Conservation (phyloP, 1,284 basidiomycete genomes). For the Ustilago tritici region DNA sequence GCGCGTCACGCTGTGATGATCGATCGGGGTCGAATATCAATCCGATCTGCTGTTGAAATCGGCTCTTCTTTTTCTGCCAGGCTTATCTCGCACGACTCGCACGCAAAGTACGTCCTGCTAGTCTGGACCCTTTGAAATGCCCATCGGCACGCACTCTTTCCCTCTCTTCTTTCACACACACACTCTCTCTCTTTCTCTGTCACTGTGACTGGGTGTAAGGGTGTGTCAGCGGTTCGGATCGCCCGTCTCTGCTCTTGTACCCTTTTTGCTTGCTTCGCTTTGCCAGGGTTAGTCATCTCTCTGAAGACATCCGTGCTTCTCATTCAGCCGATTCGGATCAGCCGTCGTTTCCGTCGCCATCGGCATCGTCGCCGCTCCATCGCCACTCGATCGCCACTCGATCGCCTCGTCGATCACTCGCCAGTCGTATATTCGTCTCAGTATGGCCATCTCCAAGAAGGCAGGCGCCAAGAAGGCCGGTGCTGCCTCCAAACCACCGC, state of each 20-base stretch:
- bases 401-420: background rate
- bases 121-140: background rate
- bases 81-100: constrained; percentile 6
- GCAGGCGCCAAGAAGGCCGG: constrained; percentile 63
- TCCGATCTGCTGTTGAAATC: background rate
- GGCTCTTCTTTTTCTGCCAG: background rate
- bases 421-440: constrained; percentile 6
- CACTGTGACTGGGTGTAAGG: background rate
- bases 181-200: constrained; percentile 1
- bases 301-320: constrained; percentile 3
- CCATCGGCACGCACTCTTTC: background rate
- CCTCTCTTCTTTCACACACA: background rate
- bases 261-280: background rate
- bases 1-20: background rate
- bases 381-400: background rate
- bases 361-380: background rate
- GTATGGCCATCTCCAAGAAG: constrained; percentile 69
- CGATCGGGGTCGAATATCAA: too few species aligned
- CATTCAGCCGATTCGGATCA: constrained; percentile 2
- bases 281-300: background rate
- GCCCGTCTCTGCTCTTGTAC: constrained; percentile 1
- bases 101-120: constrained; percentile 6
- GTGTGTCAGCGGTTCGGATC: constrained; percentile 2
- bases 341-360: background rate
- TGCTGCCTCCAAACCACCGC: constrained; percentile 53